A percentile compares a stretch with the other conserved stretches of the same genome.
Conservation (phyloP, 2,329 filamentous ascomycete genomes). For the Elsinoe ampelina region DNA sequence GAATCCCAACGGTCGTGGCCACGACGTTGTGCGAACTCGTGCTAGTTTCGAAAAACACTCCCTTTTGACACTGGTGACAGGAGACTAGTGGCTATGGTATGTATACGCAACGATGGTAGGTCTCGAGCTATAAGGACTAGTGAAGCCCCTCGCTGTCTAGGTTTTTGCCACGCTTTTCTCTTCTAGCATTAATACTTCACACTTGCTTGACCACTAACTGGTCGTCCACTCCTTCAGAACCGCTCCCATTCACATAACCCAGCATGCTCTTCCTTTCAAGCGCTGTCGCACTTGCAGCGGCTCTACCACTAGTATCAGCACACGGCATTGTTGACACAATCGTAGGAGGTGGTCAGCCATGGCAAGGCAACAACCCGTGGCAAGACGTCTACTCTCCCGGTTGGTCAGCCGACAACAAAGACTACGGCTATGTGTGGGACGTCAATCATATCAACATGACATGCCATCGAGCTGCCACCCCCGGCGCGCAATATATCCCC, state of each 20-base stretch:
- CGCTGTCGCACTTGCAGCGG: not conserved
- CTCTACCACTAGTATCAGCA: not conserved
- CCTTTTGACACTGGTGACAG: not conserved
- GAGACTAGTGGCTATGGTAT: constrained; percentile 8
- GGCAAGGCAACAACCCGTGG: constrained; percentile 7
- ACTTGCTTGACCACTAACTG: not conserved
- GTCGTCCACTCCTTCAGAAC: not conserved
- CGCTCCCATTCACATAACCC: not conserved
- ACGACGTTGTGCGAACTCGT: constrained; percentile 4
- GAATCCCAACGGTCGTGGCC: not conserved
- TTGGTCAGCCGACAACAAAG: constrained; percentile 6
- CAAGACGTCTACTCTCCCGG: not conserved
- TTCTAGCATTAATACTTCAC: not conserved
- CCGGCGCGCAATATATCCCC: constrained; percentile 10
- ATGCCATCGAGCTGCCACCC: not conserved
- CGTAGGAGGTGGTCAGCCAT: not conserved
- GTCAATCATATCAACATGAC: constrained; percentile 12
- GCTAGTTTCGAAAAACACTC: constrained; percentile 8
- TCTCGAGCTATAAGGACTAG: not conserved
- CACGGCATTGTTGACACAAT: constrained; percentile 10
- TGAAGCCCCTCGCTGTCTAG: not conserved
- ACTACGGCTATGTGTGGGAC: constrained; percentile 11
- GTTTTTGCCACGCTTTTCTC: not conserved
- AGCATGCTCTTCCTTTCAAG: not conserved
- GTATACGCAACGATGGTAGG: not conserved